Evolutionary conservation across 306 rosid genomes (phyloP).

Genomic region (Dalbergia cultrata): DNA sequence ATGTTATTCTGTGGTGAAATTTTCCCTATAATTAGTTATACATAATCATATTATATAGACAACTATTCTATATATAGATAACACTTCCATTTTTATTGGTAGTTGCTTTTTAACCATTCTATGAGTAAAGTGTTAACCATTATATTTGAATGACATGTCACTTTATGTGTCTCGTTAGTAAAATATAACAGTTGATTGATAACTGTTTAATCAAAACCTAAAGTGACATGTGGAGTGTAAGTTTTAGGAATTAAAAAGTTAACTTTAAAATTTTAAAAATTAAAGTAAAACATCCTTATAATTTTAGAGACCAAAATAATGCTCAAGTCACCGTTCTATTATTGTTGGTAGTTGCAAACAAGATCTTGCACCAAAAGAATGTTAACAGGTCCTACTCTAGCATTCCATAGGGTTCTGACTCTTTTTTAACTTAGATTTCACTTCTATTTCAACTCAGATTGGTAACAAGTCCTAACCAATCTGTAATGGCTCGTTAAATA

Average conservation of each 20-base stretch:
- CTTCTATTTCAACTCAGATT: background rate
- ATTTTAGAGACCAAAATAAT: no score
- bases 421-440: constrained; percentile 10
- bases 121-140: no score
- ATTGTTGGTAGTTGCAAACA: background rate
- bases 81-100: background rate
- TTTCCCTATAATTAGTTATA: background rate
- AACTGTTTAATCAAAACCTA: no score
- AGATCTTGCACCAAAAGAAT: background rate
- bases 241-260: no score
- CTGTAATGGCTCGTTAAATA: background rate
- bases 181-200: no score
- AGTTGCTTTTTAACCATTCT: background rate
- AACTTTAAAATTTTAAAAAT: no score
- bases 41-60: no score
- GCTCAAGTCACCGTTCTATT: background rate
- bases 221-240: no score
- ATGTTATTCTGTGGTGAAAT: background rate
- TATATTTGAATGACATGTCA: no score
- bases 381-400: background rate
- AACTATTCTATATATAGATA: no score
- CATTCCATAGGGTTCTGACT: constrained; percentile 17
- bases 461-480: background rate
- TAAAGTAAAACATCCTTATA: no score
- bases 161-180: no score